Conservation (phyloP, 768 basidiomycete genomes). For the Tephrocybe sp. region DNA sequence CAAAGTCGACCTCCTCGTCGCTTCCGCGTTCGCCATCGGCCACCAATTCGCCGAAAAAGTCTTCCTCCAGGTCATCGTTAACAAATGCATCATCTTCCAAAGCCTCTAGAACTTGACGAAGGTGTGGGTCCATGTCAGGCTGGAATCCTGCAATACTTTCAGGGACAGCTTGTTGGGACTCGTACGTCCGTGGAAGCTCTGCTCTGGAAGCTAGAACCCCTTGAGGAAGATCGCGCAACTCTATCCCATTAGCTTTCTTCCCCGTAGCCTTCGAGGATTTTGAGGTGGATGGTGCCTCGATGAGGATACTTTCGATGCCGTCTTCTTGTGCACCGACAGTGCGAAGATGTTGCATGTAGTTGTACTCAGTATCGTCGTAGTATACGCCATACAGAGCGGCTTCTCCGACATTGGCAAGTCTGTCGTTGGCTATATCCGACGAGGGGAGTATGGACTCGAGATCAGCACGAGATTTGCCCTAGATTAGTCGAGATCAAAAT, state of each 20-base stretch:
- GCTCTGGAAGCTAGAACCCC: slow-evolving; percentile 68
- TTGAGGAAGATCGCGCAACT: slow-evolving; percentile 59
- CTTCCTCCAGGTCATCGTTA: slow-evolving; percentile 68
- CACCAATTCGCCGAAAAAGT: slow-evolving; percentile 75
- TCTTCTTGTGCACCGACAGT: slow-evolving; percentile 73
- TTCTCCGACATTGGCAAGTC: slow-evolving; percentile 70
- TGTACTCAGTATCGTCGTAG: slow-evolving; percentile 94
- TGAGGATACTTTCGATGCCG: slow-evolving; percentile 74
- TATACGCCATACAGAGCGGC: slow-evolving; percentile 88
- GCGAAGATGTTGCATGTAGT: slow-evolving; percentile 97
- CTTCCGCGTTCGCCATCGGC: slow-evolving; percentile 63
- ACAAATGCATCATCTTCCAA: slow-evolving; percentile 96
- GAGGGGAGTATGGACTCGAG: slow-evolving; percentile 59
- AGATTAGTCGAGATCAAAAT: slow-evolving; percentile 16
- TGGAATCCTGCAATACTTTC: slow-evolving; percentile 84
- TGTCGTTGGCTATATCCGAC: slow-evolving; percentile 46
- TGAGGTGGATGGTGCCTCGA: slow-evolving; percentile 65
- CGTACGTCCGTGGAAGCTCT: slow-evolving; percentile 74
- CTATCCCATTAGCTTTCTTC: slow-evolving; percentile 32
- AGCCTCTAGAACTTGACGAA: slow-evolving; percentile 90
- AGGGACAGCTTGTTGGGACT: slow-evolving; percentile 76
- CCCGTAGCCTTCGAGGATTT: slow-evolving; percentile 30
- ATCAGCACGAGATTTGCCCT: slow-evolving; percentile 83
- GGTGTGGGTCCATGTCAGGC: slow-evolving; percentile 94
- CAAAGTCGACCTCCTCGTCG: slow-evolving; percentile 62